These are phyloP conservation scores for Lanmaoa pseudosensibilis DNA, from an alignment of 768 basidiomycete species.

Conservation along the genomic window DNA sequence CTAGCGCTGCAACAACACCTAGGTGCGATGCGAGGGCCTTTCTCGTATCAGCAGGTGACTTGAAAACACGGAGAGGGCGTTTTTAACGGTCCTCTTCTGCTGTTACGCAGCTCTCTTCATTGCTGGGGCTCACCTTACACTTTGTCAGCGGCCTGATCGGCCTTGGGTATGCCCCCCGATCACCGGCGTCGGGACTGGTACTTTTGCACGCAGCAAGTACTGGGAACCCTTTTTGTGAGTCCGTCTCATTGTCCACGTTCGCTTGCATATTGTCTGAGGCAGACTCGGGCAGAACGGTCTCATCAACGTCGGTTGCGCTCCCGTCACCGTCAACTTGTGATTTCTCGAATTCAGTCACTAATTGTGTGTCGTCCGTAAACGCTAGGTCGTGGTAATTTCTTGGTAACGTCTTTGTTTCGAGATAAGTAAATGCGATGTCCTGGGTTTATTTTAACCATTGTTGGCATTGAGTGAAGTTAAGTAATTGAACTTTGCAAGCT, in stretches of 20 bases:
- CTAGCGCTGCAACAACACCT: background rate
- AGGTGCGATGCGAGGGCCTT: background rate
- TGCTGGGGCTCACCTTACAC: background rate
- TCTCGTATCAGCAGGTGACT: no score
- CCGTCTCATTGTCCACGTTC: background rate
- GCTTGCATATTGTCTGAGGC: background rate
- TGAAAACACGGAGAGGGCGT: no score
- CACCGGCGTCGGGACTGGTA: no score
- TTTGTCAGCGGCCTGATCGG: background rate
- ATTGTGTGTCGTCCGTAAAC: background rate
- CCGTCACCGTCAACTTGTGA: background rate
- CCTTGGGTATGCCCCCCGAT: background rate
- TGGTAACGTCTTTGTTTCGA: background rate
- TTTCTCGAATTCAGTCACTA: background rate
- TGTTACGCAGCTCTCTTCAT: background rate
- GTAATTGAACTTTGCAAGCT: background rate
- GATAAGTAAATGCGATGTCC: background rate
- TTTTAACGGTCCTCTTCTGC: no score
- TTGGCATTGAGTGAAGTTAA: background rate
- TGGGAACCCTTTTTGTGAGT: background rate
- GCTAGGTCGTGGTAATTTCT: background rate
- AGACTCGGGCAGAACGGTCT: background rate
- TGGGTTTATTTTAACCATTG: no score
- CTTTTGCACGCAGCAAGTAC: background rate
- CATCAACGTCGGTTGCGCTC: background rate